Base-by-base conservation (phyloP, 305 asterid genomes). In the Solanum hybrid region DNA sequence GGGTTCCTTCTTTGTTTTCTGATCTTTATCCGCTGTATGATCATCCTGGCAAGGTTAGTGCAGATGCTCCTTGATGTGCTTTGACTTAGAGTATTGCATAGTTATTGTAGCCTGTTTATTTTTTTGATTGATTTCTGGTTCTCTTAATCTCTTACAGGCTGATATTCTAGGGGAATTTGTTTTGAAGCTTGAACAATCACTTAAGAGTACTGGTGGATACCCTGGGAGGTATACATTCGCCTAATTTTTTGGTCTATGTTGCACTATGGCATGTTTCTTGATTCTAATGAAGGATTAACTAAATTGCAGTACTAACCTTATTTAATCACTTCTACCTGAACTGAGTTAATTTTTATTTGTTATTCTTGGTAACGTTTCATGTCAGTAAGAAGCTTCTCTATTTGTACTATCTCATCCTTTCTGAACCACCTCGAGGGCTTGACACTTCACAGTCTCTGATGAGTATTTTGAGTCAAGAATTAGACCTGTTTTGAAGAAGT, bases 21-120 rank as follows among this genome's bases (percentile, higher is more conserved):
- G 98, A 98, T 90, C 99, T 98, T 73, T 95, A 98, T 91, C 95
- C 96, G 31, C 96, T 98, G 90, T 98, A 98, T 88, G 94, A 96
- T 91, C 97, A 94, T 89, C 92, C 98, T 88, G 99, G 97, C 90
- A 98, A 97, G 99, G 99, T 98, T 83, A 89, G 98, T 90, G 61
- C 73, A 39, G 57, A 78, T 69, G 61, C 77, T 89, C 51, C 75
- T 64, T 33, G 90, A 46, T 88, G 75, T 42, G 33, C 51, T 28
- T 75, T 82, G 29, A 51, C 42, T 7, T 51, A 51, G 67, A 18
- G 46, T 36, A 88, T 82, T 89, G 89, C 81, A 86, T 75, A 37
- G 12, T 84, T 51, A 31, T 29, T 88, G 18, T 78, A 22, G 37
- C 88, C 79, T 88, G 61, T n/a, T 31, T 46, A 11, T 84, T 6